Conservation (phyloP, 2,329 filamentous ascomycete species). For the Microdochium bolleyi region DNA sequence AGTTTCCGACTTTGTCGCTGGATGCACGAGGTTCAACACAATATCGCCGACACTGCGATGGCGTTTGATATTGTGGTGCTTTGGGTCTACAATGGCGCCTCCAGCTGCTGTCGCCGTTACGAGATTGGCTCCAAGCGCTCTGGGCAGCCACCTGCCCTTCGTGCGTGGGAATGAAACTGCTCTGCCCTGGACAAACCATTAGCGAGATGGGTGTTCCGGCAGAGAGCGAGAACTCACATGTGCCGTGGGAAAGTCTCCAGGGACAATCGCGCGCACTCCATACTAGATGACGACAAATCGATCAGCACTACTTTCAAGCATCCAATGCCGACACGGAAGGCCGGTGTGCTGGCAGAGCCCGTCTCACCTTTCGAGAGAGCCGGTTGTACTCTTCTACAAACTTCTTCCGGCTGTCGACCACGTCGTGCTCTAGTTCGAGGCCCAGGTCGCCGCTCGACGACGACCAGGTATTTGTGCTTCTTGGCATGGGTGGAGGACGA, state of each 20-base stretch:
- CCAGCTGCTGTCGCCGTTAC: conserved; percentile 11
- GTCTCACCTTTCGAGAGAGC: conserved; percentile 52
- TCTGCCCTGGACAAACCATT: conserved; percentile 1
- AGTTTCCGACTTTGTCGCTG: conserved; percentile 41
- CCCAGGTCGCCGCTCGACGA: conserved; percentile 44
- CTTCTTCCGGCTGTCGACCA: conserved; percentile 34
- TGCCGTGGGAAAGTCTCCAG: conserved; percentile 14
- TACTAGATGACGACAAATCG: conserved; percentile 34
- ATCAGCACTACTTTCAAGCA: neutral
- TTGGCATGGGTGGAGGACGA: conserved; percentile 6
- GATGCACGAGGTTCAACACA: conserved; percentile 36
- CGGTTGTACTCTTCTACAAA: conserved; percentile 54
- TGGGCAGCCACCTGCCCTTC: conserved; percentile 27
- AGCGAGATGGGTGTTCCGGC: neutral
- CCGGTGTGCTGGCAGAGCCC: too few relatives aligned
- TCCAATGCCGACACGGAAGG: neutral
- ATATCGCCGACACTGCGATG: conserved; percentile 49
- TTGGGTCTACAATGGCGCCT: conserved; percentile 14
- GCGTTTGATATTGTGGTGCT: conserved; percentile 24
- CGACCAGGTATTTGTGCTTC: conserved; percentile 49
- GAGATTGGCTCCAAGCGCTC: conserved; percentile 26
- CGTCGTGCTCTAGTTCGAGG: conserved; percentile 38
- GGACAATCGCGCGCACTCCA: conserved; percentile 32
- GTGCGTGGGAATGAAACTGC: conserved; percentile 12
- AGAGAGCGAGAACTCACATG: conserved; percentile 9